A percentile compares a stretch with the other conserved stretches of the same genome.
Evolutionary conservation across 2,329 filamentous ascomycete species (phyloP).

Genomic region (Stagonosporopsis tanaceti): DNA sequence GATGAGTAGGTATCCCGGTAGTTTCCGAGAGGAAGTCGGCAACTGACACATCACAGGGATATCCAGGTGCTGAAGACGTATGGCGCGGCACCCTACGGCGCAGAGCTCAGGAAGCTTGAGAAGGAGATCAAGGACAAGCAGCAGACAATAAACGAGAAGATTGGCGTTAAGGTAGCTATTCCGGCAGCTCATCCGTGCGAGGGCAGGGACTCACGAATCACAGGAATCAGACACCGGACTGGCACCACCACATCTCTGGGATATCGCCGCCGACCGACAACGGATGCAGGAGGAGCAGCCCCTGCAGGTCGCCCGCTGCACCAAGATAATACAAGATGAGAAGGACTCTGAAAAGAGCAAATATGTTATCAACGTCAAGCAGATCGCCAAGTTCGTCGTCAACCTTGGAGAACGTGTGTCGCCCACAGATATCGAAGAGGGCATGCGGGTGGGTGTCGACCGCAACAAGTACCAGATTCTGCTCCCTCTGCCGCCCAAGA

Average conservation of each 20-base stretch:
- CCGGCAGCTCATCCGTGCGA: not conserved
- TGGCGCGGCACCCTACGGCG: conserved; percentile 93
- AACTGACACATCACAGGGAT: conserved; percentile 70
- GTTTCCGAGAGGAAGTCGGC: conserved; percentile 6
- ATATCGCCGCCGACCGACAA: conserved; percentile 96
- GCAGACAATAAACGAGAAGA: conserved; percentile 98
- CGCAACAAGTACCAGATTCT: conserved; percentile 99
- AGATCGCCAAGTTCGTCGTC: conserved; percentile 99
- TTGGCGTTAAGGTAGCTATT: conserved; percentile 61
- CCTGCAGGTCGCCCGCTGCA: conserved; percentile 95
- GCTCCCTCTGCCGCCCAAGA: conserved; percentile 94
- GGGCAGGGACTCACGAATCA: conserved; percentile 18
- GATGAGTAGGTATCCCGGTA: conserved; percentile 76
- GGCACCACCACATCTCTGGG: conserved; percentile 97
- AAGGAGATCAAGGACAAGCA: conserved; percentile 99
- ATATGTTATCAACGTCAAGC: conserved; percentile 99
- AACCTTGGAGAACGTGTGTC: conserved; percentile 96
- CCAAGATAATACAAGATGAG: conserved; percentile 98
- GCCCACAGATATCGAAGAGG: conserved; percentile 98
- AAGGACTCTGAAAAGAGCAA: conserved; percentile 98
- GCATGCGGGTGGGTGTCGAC: conserved; percentile 98
- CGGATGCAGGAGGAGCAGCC: conserved; percentile 99
- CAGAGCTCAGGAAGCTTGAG: conserved; percentile 94
- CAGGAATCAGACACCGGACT: conserved; percentile 98
- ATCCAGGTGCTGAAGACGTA: conserved; percentile 99